These are phyloP conservation scores for Erysiphe pulchra DNA, from an alignment of 2,329 filamentous ascomycete genomes.

Conservation along the genomic window DNA sequence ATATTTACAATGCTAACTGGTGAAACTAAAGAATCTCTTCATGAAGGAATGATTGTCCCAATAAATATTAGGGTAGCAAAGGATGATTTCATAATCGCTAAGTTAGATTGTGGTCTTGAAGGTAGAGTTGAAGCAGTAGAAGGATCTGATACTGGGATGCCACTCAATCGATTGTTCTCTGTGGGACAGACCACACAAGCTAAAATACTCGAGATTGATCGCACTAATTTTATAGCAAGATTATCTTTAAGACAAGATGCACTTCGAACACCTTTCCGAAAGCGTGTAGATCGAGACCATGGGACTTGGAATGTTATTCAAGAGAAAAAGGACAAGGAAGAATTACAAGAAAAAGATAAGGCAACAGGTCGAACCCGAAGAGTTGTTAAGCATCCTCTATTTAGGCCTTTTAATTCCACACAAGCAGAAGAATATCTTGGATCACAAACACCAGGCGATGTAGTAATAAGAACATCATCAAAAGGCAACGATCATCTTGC, in stretches of 20 bases:
- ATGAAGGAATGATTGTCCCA: slow-evolving; percentile 77
- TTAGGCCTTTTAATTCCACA: slow-evolving; percentile 73
- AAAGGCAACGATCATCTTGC: slow-evolving; percentile 89
- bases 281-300: slow-evolving; percentile 41
- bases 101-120: slow-evolving; percentile 83
- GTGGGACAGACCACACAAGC: slow-evolving; percentile 66
- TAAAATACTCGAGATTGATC: slow-evolving; percentile 70
- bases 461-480: slow-evolving; percentile 84
- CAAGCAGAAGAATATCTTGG: slow-evolving; percentile 88
- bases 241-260: slow-evolving; percentile 65
- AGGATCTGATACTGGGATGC: slow-evolving; percentile 43
- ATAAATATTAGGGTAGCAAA: slow-evolving; percentile 73
- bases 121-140: slow-evolving; percentile 66
- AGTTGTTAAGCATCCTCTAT: slow-evolving; percentile 93
- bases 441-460: slow-evolving; percentile 62
- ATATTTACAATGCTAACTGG: slow-evolving; percentile 94
- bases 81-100: slow-evolving; percentile 78
- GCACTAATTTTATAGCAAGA: slow-evolving; percentile 61
- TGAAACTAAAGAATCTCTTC: slow-evolving; percentile 62
- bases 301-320: slow-evolving; percentile 72
- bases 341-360: slow-evolving; percentile 65
- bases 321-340: slow-evolving; percentile 60
- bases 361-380: slow-evolving; percentile 65
- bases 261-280: slow-evolving; percentile 45
- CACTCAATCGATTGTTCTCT: slow-evolving; percentile 48